A percentile compares a stretch with the other conserved stretches of the same genome.
Evolutionary conservation across 2,329 filamentous ascomycete genomes (phyloP).

Genomic region (Cadophora luteo-olivacea): DNA sequence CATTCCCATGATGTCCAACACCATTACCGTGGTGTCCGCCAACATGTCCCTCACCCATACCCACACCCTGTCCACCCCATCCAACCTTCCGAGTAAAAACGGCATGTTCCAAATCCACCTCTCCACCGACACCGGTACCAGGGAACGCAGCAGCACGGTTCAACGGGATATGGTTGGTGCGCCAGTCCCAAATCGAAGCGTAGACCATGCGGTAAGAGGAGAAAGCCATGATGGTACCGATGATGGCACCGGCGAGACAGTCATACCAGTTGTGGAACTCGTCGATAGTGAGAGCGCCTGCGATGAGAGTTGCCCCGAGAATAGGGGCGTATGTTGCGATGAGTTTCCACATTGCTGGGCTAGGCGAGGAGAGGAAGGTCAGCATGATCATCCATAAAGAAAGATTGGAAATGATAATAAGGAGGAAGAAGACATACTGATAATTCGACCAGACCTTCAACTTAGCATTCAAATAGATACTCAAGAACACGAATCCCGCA

Average conservation of each 20-base stretch:
- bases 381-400: too few relatives aligned
- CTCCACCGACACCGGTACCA: slow-evolving; percentile 38
- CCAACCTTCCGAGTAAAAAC: slow-evolving; percentile 65
- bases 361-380: neutral
- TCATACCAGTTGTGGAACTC: slow-evolving; percentile 81
- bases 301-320: slow-evolving; percentile 71
- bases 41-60: neutral
- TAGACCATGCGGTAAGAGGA: slow-evolving; percentile 72
- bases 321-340: slow-evolving; percentile 69
- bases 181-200: slow-evolving; percentile 71
- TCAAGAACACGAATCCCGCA: slow-evolving; percentile 73
- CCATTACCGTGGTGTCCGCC: slow-evolving; percentile 16
- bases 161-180: slow-evolving; percentile 70
- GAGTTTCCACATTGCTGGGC: slow-evolving; percentile 75
- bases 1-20: neutral
- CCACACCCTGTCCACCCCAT: slow-evolving; percentile 54
- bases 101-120: slow-evolving; percentile 57
- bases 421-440: slow-evolving; percentile 48
- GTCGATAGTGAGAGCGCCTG: slow-evolving; percentile 73
- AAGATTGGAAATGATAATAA: neutral
- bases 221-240: slow-evolving; percentile 71
- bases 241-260: slow-evolving; percentile 68
- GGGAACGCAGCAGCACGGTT: slow-evolving; percentile 62
- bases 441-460: slow-evolving; percentile 78
- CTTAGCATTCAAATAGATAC: slow-evolving; percentile 79